Evolutionary conservation across 1,139 yeast genomes (phyloP).

Genomic region (Saccharomyces hybrid): DNA sequence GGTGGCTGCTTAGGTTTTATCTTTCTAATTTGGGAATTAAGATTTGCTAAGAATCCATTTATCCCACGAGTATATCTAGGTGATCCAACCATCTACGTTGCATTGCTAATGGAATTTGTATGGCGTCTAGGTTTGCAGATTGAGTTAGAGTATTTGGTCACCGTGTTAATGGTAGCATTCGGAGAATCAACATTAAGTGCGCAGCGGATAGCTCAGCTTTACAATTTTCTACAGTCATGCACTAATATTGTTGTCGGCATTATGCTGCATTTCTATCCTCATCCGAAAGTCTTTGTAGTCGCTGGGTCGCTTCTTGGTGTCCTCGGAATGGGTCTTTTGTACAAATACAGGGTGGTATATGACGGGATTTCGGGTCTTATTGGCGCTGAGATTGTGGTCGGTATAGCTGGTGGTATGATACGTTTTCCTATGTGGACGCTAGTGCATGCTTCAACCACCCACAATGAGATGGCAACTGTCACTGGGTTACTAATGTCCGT

Average conservation of each 20-base stretch:
- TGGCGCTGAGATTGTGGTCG: background rate
- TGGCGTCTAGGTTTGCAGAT: background rate
- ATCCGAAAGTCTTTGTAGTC: background rate
- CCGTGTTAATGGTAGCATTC: background rate
- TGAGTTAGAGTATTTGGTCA: background rate
- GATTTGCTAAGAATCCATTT: background rate
- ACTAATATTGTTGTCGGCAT: background rate
- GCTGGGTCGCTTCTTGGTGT: background rate
- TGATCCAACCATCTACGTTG: background rate
- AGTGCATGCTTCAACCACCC: background rate
- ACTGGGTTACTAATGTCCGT: background rate
- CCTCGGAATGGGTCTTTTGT: background rate
- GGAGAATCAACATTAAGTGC: background rate
- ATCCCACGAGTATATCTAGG: background rate
- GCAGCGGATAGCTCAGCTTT: background rate
- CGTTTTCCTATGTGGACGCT: background rate
- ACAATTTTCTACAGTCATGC: background rate
- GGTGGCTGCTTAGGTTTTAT: background rate
- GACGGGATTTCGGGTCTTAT: background rate
- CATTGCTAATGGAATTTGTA: background rate
- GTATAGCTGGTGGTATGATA: background rate
- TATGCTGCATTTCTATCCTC: background rate
- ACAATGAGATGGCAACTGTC: background rate
- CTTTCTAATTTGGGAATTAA: background rate
- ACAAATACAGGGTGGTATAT: background rate